Evolutionary conservation across 2,329 filamentous ascomycete species (phyloP).

Genomic region (Tolypocladium endophyticum): DNA sequence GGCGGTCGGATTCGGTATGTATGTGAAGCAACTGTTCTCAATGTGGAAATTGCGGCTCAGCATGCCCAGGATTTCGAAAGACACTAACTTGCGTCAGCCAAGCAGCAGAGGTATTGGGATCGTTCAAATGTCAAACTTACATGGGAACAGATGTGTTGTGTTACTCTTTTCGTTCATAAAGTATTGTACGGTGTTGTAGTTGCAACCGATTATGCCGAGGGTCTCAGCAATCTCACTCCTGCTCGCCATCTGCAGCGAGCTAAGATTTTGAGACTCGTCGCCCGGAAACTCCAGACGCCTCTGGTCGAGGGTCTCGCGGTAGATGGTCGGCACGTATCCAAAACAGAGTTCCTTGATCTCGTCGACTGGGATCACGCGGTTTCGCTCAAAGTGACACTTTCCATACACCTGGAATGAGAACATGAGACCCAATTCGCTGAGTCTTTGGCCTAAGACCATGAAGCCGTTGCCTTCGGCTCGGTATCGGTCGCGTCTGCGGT

Average conservation of each 20-base stretch:
- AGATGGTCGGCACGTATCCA: constrained; percentile 45
- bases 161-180: constrained; percentile 26
- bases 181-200: constrained; percentile 37
- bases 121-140: constrained; percentile 17
- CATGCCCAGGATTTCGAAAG: constrained; percentile 51
- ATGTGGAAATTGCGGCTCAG: constrained; percentile 39
- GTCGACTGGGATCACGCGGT: constrained; percentile 41
- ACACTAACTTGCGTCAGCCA: constrained; percentile 24
- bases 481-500: constrained; percentile 37
- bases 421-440: constrained; percentile 40
- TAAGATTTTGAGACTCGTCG: constrained; percentile 30
- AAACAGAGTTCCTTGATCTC: constrained; percentile 45
- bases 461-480: constrained; percentile 47
- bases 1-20: constrained; percentile 45
- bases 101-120: background rate
- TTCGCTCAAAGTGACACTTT: constrained; percentile 33
- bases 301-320: constrained; percentile 26
- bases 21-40: constrained; percentile 36
- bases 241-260: constrained; percentile 36
- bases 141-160: constrained; percentile 38
- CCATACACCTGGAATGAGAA: constrained; percentile 44
- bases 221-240: constrained; percentile 40
- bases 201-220: constrained; percentile 41
- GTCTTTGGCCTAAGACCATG: constrained; percentile 33
- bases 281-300: constrained; percentile 26